phyloP scores from a whole-genome alignment of 2,329 filamentous ascomycete species.

The Aureobasidium sp. region DNA sequence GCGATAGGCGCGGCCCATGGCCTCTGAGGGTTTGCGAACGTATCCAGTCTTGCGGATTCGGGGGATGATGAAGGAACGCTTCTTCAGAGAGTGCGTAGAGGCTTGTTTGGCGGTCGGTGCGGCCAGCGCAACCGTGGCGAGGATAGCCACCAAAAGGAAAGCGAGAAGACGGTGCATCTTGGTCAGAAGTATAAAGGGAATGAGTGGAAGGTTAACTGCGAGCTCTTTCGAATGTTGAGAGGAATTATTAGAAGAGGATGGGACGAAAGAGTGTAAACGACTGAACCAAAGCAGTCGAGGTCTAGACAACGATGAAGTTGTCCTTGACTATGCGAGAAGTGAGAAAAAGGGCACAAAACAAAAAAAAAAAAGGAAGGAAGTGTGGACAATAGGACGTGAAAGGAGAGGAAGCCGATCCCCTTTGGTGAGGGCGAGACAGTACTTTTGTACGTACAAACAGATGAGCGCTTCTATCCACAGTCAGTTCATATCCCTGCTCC shows the following conservation, averaged over 20 bases:
- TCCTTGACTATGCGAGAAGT: not conserved
- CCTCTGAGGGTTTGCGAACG: slow-evolving; percentile 47
- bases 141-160: slow-evolving; percentile 2
- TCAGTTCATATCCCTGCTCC: not conserved
- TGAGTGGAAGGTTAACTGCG: not conserved
- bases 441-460: slow-evolving; percentile 2
- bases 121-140: slow-evolving; percentile 40
- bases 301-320: not conserved
- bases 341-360: slow-evolving; percentile 4
- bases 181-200: not conserved
- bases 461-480: not conserved
- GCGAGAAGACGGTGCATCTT: not conserved
- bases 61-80: slow-evolving; percentile 54
- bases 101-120: slow-evolving; percentile 31
- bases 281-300: slow-evolving; percentile 1
- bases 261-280: not conserved
- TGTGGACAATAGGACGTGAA: not conserved
- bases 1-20: slow-evolving; percentile 56
- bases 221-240: not conserved
- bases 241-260: not conserved
- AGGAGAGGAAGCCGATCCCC: not conserved
- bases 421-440: not conserved
- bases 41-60: slow-evolving; percentile 48
- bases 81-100: slow-evolving; percentile 29
- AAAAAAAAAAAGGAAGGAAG: not conserved